These are phyloP conservation scores for Lachnellula hyalina DNA, from an alignment of 2,329 filamentous ascomycete species.

Conservation along the genomic window DNA sequence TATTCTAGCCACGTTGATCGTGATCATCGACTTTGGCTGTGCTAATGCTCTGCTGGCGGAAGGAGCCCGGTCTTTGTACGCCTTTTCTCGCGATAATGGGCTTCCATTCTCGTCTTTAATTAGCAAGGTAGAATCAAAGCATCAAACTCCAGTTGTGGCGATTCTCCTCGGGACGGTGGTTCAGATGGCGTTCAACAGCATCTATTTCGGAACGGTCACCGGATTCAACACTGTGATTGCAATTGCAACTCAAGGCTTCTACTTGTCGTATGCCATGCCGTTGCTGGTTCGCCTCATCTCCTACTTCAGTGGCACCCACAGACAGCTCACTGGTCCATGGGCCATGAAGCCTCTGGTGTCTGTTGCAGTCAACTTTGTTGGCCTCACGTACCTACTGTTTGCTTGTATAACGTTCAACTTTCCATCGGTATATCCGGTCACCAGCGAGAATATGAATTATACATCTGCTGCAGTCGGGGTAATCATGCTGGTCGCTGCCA, in stretches of 20 bases:
- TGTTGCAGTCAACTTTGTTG: slow-evolving; percentile 40
- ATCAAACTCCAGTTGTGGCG: slow-evolving; percentile 44
- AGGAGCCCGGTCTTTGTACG: slow-evolving; percentile 36
- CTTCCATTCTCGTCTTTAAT: slow-evolving; percentile 45
- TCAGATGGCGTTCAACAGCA: slow-evolving; percentile 48
- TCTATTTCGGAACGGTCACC: slow-evolving; percentile 50
- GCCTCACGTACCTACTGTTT: slow-evolving; percentile 48
- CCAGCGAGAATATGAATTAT: slow-evolving; percentile 52
- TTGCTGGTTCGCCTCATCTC: slow-evolving; percentile 45
- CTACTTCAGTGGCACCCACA: slow-evolving; percentile 38
- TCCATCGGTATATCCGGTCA: slow-evolving; percentile 45
- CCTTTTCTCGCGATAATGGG: slow-evolving; percentile 47
- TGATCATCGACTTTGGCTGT: slow-evolving; percentile 36
- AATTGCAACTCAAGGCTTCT: slow-evolving; percentile 53
- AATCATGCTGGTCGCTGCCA: slow-evolving; percentile 44
- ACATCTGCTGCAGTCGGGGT: slow-evolving; percentile 50
- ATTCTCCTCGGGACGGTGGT: slow-evolving; percentile 42
- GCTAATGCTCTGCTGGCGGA: slow-evolving; percentile 35
- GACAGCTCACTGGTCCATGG: slow-evolving; percentile 36
- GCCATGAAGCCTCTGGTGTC: slow-evolving; percentile 34
- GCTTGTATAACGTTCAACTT: slow-evolving; percentile 53
- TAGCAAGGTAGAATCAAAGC: slow-evolving; percentile 40
- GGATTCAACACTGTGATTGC: slow-evolving; percentile 52
- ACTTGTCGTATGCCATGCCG: slow-evolving; percentile 53
- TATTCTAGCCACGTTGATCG: slow-evolving; percentile 42